These are phyloP conservation scores for Huntiella savannae DNA, from an alignment of 2,329 filamentous ascomycete species.

Conservation along the genomic window DNA sequence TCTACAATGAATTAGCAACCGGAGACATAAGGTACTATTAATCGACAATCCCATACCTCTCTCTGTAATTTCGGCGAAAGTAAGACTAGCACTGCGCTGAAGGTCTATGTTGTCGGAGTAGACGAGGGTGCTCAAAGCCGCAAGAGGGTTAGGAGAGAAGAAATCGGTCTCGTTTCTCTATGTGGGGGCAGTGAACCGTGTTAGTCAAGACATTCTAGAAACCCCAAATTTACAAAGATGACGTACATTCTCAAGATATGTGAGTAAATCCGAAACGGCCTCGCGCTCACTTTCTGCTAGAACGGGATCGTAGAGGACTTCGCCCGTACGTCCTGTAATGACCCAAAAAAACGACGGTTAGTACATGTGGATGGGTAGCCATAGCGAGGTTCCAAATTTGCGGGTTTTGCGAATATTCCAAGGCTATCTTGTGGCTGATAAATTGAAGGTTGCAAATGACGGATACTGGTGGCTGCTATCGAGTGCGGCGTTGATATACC, in stretches of 20 bases:
- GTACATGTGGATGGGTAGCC: constrained; percentile 16
- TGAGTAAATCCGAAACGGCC: constrained; percentile 83
- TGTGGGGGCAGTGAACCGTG: constrained; percentile 2
- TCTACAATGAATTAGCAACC: constrained; percentile 34
- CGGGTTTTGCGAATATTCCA: too few relatives aligned
- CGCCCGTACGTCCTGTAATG: constrained; percentile 50
- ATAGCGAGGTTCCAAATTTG: too few relatives aligned
- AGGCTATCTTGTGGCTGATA: too few relatives aligned
- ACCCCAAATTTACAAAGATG: neutral
- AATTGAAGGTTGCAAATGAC: too few relatives aligned
- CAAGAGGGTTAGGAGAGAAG: constrained; percentile 87
- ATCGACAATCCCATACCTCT: constrained; percentile 45
- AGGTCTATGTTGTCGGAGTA: constrained; percentile 98
- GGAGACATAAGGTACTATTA: neutral
- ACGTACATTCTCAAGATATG: constrained; percentile 88
- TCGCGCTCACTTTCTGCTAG: constrained; percentile 92
- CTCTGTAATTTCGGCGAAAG: constrained; percentile 97
- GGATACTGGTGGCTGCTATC: neutral
- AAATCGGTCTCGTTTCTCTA: constrained; percentile 95
- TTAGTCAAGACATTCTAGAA: constrained; percentile 16
- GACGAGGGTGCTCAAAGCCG: constrained; percentile 83
- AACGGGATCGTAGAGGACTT: constrained; percentile 68
- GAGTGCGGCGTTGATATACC: neutral
- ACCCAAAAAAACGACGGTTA: too few relatives aligned
- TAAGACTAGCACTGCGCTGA: constrained; percentile 90